Evolutionary conservation across 257 asterid genomes (phyloP), one percentile per base, ranked within the genome.

Genomic region (Echites panduratus): DNA sequence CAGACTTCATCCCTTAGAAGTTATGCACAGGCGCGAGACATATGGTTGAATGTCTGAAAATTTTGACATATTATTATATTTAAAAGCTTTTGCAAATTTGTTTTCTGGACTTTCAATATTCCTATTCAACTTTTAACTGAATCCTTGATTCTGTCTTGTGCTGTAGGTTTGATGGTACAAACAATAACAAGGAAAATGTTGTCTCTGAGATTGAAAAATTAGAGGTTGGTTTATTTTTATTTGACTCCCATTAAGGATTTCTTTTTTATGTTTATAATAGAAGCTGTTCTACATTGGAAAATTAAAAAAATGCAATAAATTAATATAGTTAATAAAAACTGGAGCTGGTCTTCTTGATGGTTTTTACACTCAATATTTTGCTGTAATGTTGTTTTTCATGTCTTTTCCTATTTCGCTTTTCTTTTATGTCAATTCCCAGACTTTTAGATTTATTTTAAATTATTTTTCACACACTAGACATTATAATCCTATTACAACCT

Each of bases 141-240:
- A 10, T 16, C 22, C 20, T 54, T 41, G 40, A n/a, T 54, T 65
- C 62, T 56, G 29, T 76, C 27, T 12, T 45, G 54, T 61, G 76
- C 76, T 76, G 73, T 87, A 94, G 99, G 89, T 84, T 84, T 84
- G 90, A 82, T 73, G 89, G 80, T 26, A 61, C 13, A 58, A 61
- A 80, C 65, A 69, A 11, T 54, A 80, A 84, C 56, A 77, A 81
- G 80, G 89, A 83, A 57, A 83, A 82, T 70, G 66, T 76, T 38
- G 75, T 69, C 67, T 81, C 85, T 58, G 92, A 89, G 85, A 74
- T 95, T 82, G 84, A 81, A 4, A 79, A 85, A 73, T 85, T 95
- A 79, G 84, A 90, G 97, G 99, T 95, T 52, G 82, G 80, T 38
- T 66, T 7, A 56, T 79, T 64, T 45, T 40, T 14, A 52, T 77